Conservation (phyloP, 2,329 filamentous ascomycete genomes). For the Penicillium aurantiogriseum region DNA sequence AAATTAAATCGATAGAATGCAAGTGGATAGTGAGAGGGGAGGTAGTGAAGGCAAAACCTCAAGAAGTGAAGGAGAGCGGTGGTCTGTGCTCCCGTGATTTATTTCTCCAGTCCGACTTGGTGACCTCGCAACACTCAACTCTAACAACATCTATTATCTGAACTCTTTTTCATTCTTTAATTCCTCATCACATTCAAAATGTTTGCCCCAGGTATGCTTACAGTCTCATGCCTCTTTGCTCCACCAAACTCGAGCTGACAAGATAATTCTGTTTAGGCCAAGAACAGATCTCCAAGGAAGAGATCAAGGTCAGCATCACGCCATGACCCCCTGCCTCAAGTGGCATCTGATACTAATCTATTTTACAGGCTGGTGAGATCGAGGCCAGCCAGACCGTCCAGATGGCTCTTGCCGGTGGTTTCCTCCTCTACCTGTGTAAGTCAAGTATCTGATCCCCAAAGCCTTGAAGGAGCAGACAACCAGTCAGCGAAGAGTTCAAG, state of each 20-base stretch:
- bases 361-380: conserved; percentile 49
- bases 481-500: background rate
- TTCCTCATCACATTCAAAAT: conserved; percentile 21
- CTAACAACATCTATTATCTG: conserved; percentile 1
- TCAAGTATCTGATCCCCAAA: background rate
- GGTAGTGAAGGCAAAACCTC: conserved; percentile 13
- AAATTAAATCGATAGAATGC: background rate
- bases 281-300: conserved; percentile 48
- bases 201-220: conserved; percentile 35
- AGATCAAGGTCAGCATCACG: conserved; percentile 41
- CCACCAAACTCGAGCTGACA: background rate
- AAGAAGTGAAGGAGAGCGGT: conserved; percentile 20
- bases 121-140: conserved; percentile 8
- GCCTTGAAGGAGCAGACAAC: background rate
- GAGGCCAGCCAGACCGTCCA: conserved; percentile 55
- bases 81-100: conserved; percentile 31
- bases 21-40: conserved; percentile 5
- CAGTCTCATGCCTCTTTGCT: background rate
- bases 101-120: conserved; percentile 15
- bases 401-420: conserved; percentile 53
- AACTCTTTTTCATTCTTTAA: background rate
- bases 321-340: background rate
- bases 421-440: conserved; percentile 63
- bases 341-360: conserved; percentile 10
- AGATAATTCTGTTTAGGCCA: conserved; percentile 30